Base-by-base conservation (phyloP, 129 eudicot genomes). In the Saposhnikovia divaricata region DNA sequence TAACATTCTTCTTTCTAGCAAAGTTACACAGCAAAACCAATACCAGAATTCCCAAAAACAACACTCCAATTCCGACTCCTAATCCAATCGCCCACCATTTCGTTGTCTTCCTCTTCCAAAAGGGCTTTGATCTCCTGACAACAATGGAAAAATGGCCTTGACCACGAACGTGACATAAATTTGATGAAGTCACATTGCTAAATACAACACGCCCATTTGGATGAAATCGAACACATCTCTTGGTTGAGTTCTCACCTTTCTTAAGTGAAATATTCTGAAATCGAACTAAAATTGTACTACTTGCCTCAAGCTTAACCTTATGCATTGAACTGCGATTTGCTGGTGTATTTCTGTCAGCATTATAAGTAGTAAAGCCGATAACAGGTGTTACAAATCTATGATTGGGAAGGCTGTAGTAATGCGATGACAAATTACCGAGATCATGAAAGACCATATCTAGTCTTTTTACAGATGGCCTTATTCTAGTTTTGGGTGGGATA, bases 81-180 rank as follows among this genome's bases (percentile, higher is more conserved):
- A 90, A 59, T 15, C 93, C 96, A 15, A 88, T 28, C 70, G 85
- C 82, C 97, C 97, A 86, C 88, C 88, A 65, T 80, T 79, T 83
- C 87, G 90, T 77, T 18, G 76, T 18, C 72, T 39, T 46, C 80
- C 25, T 38, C 50, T 80, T 74, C 81, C 63, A 53, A n/a, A 50
- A 23, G 38, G 78, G 25, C 46, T 28, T 44, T 21, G 12, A 34
- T 77, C 75, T 21, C 9, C 90, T 89, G 31, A 81, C 83, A 1
- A 85, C 96, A 25, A 96, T 78, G 4, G 93, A 82, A 46, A 92
- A 88, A 85, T 92, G 90, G 31, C 99, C 99, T 76, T 85, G 86
- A 55, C 84, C 93, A 44, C 77, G 46, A 5, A 83, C 81, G 5
- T 73, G 75, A 81, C 97, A 92, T 0, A 80, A 63, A 77, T 63